Conservation (phyloP, 768 basidiomycete species). For the Rhodotorula babjevae region DNA sequence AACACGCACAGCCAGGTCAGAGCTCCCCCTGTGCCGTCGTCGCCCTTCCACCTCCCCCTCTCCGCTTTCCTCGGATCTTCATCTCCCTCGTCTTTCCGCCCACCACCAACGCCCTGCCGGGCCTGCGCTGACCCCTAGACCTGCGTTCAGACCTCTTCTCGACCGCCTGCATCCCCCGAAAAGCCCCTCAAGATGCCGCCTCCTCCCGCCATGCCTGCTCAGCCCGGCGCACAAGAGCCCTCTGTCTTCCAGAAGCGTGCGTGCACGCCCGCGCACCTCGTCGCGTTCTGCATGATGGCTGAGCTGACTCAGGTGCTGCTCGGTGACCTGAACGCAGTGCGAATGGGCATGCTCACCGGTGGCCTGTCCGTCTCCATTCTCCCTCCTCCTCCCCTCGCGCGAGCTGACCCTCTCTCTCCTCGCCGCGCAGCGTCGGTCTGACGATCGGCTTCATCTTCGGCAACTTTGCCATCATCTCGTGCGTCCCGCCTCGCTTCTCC, state of each 20-base stretch:
- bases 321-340: slow-evolving; percentile 9
- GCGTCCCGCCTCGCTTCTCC: slow-evolving; percentile 42
- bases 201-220: slow-evolving; percentile 3
- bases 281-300: too few relatives aligned
- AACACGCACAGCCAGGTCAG: too few relatives aligned
- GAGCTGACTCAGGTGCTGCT: too few relatives aligned
- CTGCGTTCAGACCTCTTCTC: neutral
- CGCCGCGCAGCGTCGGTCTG: slow-evolving; percentile 60
- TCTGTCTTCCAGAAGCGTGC: slow-evolving; percentile 20
- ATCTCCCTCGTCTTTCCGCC: neutral
- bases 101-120: too few relatives aligned
- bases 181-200: slow-evolving; percentile 1
- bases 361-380: slow-evolving; percentile 7
- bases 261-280: neutral
- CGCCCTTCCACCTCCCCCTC: neutral
- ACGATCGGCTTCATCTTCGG: slow-evolving; percentile 98
- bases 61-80: neutral
- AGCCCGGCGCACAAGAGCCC: neutral
- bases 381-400: neutral
- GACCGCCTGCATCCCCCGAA: neutral
- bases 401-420: neutral
- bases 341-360: slow-evolving; percentile 34
- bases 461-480: slow-evolving; percentile 85
- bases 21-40: neutral
- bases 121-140: neutral